Evolutionary conservation across 2,329 filamentous ascomycete genomes (phyloP).

Genomic region (Fusarium kyushuense): DNA sequence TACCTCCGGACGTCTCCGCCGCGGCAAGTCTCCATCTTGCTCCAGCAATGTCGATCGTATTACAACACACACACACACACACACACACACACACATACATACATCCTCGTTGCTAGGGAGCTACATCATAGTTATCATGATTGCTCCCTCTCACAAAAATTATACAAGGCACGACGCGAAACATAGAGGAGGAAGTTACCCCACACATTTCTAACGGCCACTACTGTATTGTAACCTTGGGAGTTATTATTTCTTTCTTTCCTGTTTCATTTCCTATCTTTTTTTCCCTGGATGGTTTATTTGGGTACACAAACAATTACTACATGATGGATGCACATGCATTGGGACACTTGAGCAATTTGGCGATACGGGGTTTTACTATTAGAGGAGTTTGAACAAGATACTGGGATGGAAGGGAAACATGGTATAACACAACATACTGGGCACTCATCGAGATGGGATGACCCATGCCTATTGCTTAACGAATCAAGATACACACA

Average conservation of each 20-base stretch:
- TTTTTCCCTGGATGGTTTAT: background rate
- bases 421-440: background rate
- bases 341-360: constrained; percentile 24
- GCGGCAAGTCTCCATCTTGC: constrained; percentile 28
- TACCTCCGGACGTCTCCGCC: constrained; percentile 25
- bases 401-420: background rate
- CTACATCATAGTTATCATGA: background rate
- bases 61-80: constrained; percentile 4
- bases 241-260: background rate
- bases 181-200: constrained; percentile 27
- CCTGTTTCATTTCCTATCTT: background rate
- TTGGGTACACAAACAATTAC: constrained; percentile 4
- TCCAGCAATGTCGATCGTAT: constrained; percentile 31
- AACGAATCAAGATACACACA: constrained; percentile 31
- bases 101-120: background rate
- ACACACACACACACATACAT: no score
- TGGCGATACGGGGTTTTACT: constrained; percentile 28
- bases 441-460: constrained; percentile 5
- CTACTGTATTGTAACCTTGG: constrained; percentile 29
- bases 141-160: constrained; percentile 1
- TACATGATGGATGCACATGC: constrained; percentile 20
- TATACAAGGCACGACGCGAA: constrained; percentile 18
- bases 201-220: constrained; percentile 27
- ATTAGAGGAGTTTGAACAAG: constrained; percentile 23
- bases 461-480: constrained; percentile 11